Base-by-base conservation (phyloP, 352 stramenopile genomes). In the Globisporangium nagaii region DNA sequence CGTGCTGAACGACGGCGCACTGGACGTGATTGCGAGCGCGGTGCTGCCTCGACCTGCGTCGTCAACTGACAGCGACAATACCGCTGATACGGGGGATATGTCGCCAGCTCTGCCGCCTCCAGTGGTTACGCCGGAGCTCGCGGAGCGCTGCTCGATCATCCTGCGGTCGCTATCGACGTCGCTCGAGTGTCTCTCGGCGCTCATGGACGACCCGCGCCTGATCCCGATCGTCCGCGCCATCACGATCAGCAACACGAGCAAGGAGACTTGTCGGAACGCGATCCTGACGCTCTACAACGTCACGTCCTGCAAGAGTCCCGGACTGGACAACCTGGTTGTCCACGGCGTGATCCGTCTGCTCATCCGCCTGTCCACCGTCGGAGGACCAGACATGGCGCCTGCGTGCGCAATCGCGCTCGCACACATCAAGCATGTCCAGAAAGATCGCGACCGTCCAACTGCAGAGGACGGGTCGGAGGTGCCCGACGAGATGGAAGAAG, bases 281-380 rank as follows among this genome's bases (percentile, higher is more conserved):
- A 84, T 93, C 43, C 45, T 90, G 40, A 71, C 77, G 9, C 68
- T 90, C 37, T 90, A 93, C 62, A 90, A 90, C 56, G 63, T 90
- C 49, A 88, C 75, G 1, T 74, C 69, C 4, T 76, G 60, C 49
- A 80, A 75, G 53, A 73, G 56, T 4, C 35, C 68, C 4, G 68
- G 52, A 11, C 65, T 93, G 9, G 71, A 86, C n/a, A 47, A 58
- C 1, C 62, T 88, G 28, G 73, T 93, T 17, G 58, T 60, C 1
- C 63, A 55, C 15, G 79, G 76, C 5, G 68, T 90, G 17, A 68
- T 90, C 2, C 63, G 61, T 32, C 31, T 90, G n/a, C 66, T 93
- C 12, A 87, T 93, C 52, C 65, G 63, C 19, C 70, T 93, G 8
- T 79, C 82, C 3, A 66, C 58, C 0, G 62, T 62, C 4, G 68